These are phyloP conservation scores for Rhynchospora pubera DNA, from an alignment of 176 grass and related monocot genomes.

Conservation along the genomic window DNA sequence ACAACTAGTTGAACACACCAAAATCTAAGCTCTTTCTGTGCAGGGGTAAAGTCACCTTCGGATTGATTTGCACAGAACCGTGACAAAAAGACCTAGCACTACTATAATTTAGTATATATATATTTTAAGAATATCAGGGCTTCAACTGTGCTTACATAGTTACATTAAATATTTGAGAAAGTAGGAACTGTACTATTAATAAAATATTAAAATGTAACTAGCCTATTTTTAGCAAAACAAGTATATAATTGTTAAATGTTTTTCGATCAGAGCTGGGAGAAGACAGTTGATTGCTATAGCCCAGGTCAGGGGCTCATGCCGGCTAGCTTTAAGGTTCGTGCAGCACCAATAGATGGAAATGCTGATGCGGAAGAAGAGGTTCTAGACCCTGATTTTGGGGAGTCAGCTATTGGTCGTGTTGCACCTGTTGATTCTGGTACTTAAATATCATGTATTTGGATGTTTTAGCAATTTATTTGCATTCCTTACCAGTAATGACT, in stretches of 20 bases:
- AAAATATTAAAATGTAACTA: neutral
- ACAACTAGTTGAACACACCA: neutral
- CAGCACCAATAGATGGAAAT: conserved; percentile 34
- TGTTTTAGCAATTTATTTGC: neutral
- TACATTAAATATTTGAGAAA: neutral
- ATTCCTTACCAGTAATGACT: neutral
- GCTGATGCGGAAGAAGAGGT: conserved; percentile 26
- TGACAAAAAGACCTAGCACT: neutral
- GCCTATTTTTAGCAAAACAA: conserved; percentile 1
- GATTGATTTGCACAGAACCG: neutral
- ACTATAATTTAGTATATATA: neutral
- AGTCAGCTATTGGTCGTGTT: conserved; percentile 43
- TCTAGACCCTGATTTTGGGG: conserved; percentile 45
- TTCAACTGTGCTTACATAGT: neutral
- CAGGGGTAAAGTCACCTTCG: too few species aligned
- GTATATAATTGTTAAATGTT: conserved; percentile 26
- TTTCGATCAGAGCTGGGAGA: conserved; percentile 43
- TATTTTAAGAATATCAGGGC: neutral
- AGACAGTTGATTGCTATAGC: conserved; percentile 49
- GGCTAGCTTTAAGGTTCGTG: conserved; percentile 41
- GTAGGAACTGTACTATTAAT: conserved; percentile 16
- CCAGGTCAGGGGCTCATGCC: conserved; percentile 47
- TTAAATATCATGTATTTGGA: neutral
- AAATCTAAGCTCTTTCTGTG: neutral
- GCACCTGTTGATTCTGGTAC: conserved; percentile 50